Evolutionary conservation across 2,329 filamentous ascomycete species (phyloP).

Genomic region (Cladosporium sp.): DNA sequence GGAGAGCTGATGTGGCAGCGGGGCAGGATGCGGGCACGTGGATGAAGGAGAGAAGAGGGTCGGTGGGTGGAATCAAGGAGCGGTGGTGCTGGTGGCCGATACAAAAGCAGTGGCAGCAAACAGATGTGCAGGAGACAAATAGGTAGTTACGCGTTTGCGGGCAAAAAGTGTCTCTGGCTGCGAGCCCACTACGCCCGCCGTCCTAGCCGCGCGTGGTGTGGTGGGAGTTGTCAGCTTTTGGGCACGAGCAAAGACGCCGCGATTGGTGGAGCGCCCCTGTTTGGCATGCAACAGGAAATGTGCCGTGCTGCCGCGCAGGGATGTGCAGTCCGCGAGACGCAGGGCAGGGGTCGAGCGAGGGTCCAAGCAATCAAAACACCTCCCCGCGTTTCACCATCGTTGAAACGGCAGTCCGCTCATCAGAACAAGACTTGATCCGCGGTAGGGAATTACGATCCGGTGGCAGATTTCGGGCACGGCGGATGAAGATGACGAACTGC

Average conservation of each 20-base stretch:
- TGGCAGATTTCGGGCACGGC: not conserved
- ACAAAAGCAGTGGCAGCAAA: not conserved
- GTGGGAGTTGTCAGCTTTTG: constrained; percentile 6
- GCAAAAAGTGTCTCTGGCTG: not conserved
- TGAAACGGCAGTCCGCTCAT: constrained; percentile 1
- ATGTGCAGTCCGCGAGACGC: not conserved
- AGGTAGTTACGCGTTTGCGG: not conserved
- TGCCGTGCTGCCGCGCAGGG: not conserved
- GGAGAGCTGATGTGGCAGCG: not conserved
- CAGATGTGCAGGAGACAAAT: not conserved
- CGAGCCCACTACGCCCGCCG: not conserved
- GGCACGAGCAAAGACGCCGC: not conserved
- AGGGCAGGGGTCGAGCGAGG: not conserved
- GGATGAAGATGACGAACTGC: not conserved
- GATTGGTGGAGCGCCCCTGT: constrained; percentile 10
- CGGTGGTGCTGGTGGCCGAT: not conserved
- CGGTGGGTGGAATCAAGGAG: not conserved
- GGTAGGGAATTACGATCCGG: constrained; percentile 2
- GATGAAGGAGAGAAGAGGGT: not conserved
- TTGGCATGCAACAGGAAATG: constrained; percentile 7
- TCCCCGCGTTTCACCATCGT: constrained; percentile 9
- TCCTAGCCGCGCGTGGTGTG: not conserved
- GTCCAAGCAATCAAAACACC: not conserved
- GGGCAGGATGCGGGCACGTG: not conserved
- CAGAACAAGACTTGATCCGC: constrained; percentile 10